phyloP scores from a whole-genome alignment of 1,284 basidiomycete genomes.

The Marasmius oreades region DNA sequence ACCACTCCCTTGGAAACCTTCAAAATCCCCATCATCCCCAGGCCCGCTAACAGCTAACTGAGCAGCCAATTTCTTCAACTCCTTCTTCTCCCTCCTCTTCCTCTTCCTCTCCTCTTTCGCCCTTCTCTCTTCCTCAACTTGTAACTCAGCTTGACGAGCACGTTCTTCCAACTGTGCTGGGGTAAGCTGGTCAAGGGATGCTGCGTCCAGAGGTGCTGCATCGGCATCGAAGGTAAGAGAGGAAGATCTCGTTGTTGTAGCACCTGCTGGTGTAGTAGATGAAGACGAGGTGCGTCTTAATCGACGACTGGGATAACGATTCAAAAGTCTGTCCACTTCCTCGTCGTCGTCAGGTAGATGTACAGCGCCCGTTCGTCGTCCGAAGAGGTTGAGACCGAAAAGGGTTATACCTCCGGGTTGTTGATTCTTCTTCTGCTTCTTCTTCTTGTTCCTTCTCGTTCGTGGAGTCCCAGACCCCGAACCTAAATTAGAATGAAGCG shows the following conservation, averaged over 20 bases:
- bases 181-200: constrained; percentile 47
- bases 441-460: constrained; percentile 30
- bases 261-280: constrained; percentile 15
- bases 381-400: constrained; percentile 65
- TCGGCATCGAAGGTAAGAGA: constrained; percentile 63
- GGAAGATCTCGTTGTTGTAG: constrained; percentile 24
- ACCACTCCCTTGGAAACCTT: constrained; percentile 57
- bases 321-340: constrained; percentile 21
- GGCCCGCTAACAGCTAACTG: constrained; percentile 29
- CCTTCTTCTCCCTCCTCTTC: constrained; percentile 42
- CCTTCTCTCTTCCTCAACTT: constrained; percentile 32
- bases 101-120: constrained; percentile 46
- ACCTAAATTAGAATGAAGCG: constrained; percentile 63
- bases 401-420: constrained; percentile 39
- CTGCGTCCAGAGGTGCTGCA: constrained; percentile 56
- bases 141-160: constrained; percentile 23
- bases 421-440: constrained; percentile 4
- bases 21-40: constrained; percentile 38
- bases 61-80: constrained; percentile 40
- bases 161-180: constrained; percentile 32
- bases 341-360: constrained; percentile 54
- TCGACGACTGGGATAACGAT: constrained; percentile 1
- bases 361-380: constrained; percentile 42
- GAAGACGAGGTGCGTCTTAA: constrained; percentile 10
- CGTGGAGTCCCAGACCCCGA: constrained; percentile 14